Evolutionary conservation across 2,329 filamentous ascomycete genomes (phyloP).

Genomic region (Lasiodiplodia theobromae): DNA sequence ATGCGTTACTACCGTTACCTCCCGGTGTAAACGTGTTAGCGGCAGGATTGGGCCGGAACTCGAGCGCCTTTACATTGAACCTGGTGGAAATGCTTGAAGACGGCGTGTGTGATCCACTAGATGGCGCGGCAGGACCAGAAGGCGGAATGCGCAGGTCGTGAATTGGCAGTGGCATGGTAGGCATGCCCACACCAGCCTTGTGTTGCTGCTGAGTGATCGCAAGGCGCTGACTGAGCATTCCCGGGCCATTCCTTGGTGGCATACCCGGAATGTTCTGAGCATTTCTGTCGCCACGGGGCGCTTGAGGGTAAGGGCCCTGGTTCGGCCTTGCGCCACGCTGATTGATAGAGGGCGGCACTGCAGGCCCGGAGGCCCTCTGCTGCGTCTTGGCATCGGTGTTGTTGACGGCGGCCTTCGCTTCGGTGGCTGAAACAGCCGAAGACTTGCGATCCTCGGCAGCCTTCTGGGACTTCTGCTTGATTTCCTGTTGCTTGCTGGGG

Average conservation of each 20-base stretch:
- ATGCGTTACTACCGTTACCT: constrained; percentile 65
- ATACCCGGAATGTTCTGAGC: constrained; percentile 49
- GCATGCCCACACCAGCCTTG: constrained; percentile 50
- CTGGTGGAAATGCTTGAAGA: constrained; percentile 60
- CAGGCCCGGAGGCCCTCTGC: constrained; percentile 39
- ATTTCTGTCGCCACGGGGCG: constrained; percentile 24
- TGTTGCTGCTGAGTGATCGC: constrained; percentile 61
- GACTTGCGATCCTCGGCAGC: constrained; percentile 67
- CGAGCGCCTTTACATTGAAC: constrained; percentile 69
- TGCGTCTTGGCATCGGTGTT: constrained; percentile 45
- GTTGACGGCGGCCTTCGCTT: constrained; percentile 42
- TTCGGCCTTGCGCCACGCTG: constrained; percentile 21
- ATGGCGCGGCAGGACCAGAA: constrained; percentile 70
- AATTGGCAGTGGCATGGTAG: constrained; percentile 63
- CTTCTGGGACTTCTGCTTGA: constrained; percentile 84
- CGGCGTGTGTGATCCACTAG: constrained; percentile 58
- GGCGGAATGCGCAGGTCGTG: constrained; percentile 75
- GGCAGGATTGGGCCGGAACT: constrained; percentile 86
- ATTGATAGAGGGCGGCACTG: constrained; percentile 38
- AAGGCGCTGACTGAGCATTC: constrained; percentile 59
- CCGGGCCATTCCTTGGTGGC: constrained; percentile 49
- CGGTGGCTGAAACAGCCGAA: constrained; percentile 42
- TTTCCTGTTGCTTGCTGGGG: constrained; percentile 90
- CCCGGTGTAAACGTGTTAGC: constrained; percentile 83
- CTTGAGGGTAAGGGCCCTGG: constrained; percentile 25